phyloP scores from a whole-genome alignment of 352 stramenopile genomes.

The Phytophthora sp. region DNA sequence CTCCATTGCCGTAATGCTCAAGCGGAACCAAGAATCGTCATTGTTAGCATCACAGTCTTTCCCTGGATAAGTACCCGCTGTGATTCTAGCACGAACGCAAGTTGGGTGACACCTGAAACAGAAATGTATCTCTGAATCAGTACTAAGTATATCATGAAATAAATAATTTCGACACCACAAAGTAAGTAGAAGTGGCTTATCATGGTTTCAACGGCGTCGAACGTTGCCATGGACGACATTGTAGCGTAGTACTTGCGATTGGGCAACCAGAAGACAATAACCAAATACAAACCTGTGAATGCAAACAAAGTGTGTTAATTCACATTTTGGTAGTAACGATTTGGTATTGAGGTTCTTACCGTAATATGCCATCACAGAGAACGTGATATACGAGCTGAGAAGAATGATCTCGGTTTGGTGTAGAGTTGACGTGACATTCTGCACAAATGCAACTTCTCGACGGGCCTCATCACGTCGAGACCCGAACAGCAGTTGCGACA shows the following conservation, averaged over 20 bases:
- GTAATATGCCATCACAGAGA: slow-evolving; percentile 30
- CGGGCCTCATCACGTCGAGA: not conserved
- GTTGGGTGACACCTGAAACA: slow-evolving; percentile 10
- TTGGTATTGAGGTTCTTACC: slow-evolving; percentile 11
- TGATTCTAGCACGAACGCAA: slow-evolving; percentile 8
- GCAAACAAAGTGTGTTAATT: not conserved
- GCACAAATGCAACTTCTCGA: slow-evolving; percentile 19
- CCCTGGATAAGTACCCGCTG: slow-evolving; percentile 18
- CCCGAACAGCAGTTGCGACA: not conserved
- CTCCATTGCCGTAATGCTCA: slow-evolving; percentile 26
- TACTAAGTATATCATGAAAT: not conserved
- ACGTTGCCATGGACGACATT: slow-evolving; percentile 7
- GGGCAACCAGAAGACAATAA: slow-evolving; percentile 14
- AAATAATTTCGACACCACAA: not conserved
- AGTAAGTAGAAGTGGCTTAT: slow-evolving; percentile 3
- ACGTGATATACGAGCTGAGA: slow-evolving; percentile 31
- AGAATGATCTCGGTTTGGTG: slow-evolving; percentile 39
- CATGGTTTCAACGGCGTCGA: slow-evolving; percentile 5
- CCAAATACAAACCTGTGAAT: slow-evolving; percentile 18
- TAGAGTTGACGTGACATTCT: slow-evolving; percentile 8
- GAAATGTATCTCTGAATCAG: not conserved
- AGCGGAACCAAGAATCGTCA: slow-evolving; percentile 37
- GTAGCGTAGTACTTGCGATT: slow-evolving; percentile 23
- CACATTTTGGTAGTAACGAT: too few species aligned
- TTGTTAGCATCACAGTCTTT: slow-evolving; percentile 16